These are phyloP conservation scores for Echium plantagineum DNA, from an alignment of 257 asterid genomes.

Conservation along the genomic window DNA sequence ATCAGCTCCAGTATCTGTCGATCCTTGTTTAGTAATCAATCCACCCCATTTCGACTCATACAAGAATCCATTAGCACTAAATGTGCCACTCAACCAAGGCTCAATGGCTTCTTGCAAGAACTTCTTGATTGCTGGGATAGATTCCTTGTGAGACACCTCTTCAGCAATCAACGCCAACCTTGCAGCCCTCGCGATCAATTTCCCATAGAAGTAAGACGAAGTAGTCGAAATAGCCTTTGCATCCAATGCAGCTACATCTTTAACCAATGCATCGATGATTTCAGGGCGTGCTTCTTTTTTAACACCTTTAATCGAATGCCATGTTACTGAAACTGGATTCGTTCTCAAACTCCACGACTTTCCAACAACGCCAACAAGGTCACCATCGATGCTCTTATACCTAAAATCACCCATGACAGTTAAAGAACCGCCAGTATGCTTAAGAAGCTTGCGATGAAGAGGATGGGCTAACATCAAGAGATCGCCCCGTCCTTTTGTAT, in stretches of 20 bases:
- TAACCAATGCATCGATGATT: constrained; percentile 36
- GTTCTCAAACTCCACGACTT: constrained; percentile 56
- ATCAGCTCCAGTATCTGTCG: constrained; percentile 61
- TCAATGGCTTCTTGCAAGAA: constrained; percentile 54
- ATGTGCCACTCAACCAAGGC: constrained; percentile 72
- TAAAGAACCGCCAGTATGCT: constrained; percentile 19
- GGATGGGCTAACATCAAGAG: constrained; percentile 76
- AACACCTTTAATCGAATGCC: constrained; percentile 62
- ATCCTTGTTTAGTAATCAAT: constrained; percentile 58
- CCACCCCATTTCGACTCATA: constrained; percentile 76
- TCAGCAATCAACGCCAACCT: constrained; percentile 69
- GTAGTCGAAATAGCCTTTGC: constrained; percentile 32
- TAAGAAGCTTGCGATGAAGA: constrained; percentile 50
- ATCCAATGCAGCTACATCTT: constrained; percentile 42
- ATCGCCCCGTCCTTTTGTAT: constrained; percentile 65
- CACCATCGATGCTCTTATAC: constrained; percentile 58
- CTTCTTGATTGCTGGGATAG: constrained; percentile 40
- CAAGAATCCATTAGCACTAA: constrained; percentile 53
- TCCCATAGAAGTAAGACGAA: constrained; percentile 66
- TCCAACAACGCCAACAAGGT: constrained; percentile 75
- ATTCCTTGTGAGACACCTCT: constrained; percentile 41
- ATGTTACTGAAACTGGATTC: constrained; percentile 57
- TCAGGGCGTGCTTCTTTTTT: constrained; percentile 34
- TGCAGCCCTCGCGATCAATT: constrained; percentile 69
- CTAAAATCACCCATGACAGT: constrained; percentile 41